These are phyloP conservation scores for Typha latifolia DNA, from an alignment of 176 grass and related monocot genomes.

Conservation along the genomic window DNA sequence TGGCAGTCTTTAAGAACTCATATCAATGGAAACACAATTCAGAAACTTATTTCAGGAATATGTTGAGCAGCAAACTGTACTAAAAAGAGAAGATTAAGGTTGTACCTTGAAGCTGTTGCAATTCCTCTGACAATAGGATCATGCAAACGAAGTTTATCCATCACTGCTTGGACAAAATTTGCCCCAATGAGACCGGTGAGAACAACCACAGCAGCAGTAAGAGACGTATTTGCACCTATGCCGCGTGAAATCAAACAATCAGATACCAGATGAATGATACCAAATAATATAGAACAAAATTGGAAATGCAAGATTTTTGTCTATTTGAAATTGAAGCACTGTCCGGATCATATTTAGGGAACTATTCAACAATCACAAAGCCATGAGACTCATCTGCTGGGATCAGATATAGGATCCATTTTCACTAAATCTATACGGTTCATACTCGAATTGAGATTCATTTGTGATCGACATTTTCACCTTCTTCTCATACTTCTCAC, in stretches of 20 bases:
- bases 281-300: neutral
- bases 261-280: neutral
- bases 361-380: neutral
- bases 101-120: slow-evolving; percentile 87
- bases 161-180: slow-evolving; percentile 77
- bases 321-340: neutral
- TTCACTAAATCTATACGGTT: too few relatives aligned
- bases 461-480: neutral
- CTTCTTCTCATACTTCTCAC: too few relatives aligned
- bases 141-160: slow-evolving; percentile 77
- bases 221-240: slow-evolving; percentile 68
- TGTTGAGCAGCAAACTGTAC: too few relatives aligned
- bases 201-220: slow-evolving; percentile 85
- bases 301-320: neutral
- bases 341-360: neutral
- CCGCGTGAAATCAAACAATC: neutral
- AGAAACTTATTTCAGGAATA: too few relatives aligned
- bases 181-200: slow-evolving; percentile 86
- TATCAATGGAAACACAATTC: too few relatives aligned
- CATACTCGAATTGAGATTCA: too few relatives aligned
- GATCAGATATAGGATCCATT: too few relatives aligned
- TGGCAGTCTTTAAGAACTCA: too few relatives aligned
- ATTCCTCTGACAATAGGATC: slow-evolving; percentile 89
- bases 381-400: neutral
- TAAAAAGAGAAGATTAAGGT: too few relatives aligned